A percentile compares a stretch with the other conserved stretches of the same genome.
These are phyloP conservation scores for Paraphoma sp. DNA, from an alignment of 2,329 filamentous ascomycete genomes.

Conservation along the genomic window DNA sequence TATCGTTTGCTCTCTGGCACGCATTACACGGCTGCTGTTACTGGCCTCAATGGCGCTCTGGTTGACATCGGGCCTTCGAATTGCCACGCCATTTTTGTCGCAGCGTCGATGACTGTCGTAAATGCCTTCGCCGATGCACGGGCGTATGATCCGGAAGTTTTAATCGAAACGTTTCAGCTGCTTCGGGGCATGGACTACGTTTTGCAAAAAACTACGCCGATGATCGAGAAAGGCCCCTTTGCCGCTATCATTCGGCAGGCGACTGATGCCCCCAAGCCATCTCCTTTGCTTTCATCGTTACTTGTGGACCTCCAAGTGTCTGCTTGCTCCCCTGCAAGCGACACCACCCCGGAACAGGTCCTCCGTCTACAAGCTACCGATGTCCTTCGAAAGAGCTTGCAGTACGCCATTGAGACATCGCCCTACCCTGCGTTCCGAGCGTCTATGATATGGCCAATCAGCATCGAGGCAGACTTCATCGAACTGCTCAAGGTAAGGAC, in stretches of 20 bases:
- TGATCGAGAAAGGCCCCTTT: slow-evolving; percentile 32
- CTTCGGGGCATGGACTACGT: slow-evolving; percentile 36
- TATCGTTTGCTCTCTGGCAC: slow-evolving; percentile 35
- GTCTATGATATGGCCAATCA: slow-evolving; percentile 32
- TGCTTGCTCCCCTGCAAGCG: slow-evolving; percentile 6
- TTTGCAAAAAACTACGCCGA: slow-evolving; percentile 17
- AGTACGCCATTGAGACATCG: slow-evolving; percentile 27
- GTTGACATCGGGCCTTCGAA: slow-evolving; percentile 30
- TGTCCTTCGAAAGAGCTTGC: slow-evolving; percentile 20
- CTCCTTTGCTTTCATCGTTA: slow-evolving; percentile 26
- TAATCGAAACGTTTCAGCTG: slow-evolving; percentile 36
- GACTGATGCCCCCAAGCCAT: slow-evolving; percentile 16
- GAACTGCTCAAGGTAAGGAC: slow-evolving; percentile 18
- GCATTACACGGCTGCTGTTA: slow-evolving; percentile 35
- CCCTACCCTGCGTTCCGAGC: slow-evolving; percentile 26
- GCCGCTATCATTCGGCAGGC: slow-evolving; percentile 20
- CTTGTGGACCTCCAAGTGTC: slow-evolving; percentile 27
- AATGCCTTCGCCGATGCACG: slow-evolving; percentile 33
- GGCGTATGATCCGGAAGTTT: slow-evolving; percentile 23
- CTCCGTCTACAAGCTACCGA: slow-evolving; percentile 16
- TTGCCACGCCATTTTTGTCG: slow-evolving; percentile 36
- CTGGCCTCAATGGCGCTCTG: slow-evolving; percentile 27
- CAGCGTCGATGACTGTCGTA: slow-evolving; percentile 29
- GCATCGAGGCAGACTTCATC: slow-evolving; percentile 21
- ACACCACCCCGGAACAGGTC: slow-evolving; percentile 12